Base-by-base conservation (phyloP, 139 green algal species). In the Picochlorum sp. region DNA sequence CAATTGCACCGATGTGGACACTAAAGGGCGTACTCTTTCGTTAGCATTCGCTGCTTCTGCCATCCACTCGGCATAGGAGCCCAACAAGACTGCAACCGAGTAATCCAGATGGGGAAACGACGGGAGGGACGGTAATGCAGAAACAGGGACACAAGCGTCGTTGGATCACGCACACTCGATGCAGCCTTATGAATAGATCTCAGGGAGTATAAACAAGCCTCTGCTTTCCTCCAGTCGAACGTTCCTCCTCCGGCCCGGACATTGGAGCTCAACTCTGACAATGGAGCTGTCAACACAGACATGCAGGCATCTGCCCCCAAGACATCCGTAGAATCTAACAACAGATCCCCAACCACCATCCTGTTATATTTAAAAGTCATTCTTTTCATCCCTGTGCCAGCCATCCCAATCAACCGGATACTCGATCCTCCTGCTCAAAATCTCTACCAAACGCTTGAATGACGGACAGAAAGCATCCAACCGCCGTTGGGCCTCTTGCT, bases 181-280 rank as follows among this genome's bases (percentile, higher is more conserved):
- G 71, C 74, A 49, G 54, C 47, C 28, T 61, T 60, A 69, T 81
- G 62, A 21, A 88, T 73, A n/a, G 24, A 85, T 70, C 81, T 68
- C 9, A 93, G 62, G 66, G 85, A 92, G 64, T 84, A 87, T 8
- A 93, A 74, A 13, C 76, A 82, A 6, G 85, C 76, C 68, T 93
- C 86, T 1, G 83, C 85, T 2, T 75, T 81, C 11, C 63, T 63
- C 86, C 86, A 93, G 69, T 89, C 83, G 57, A 90, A 82, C 7
- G 9, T 21, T 14, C 34, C 58, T n/a, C n/a, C n/a, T 31, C 52
- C 63, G 1, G 28, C 45, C 28, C 49, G 45, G 30, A 69, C 56
- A 18, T 38, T 34, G 7, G 28, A 15, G 45, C 50, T 58, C 50
- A 78, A 45, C 47, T 65, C 66, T 49, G 76, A 60, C 70, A 93